phyloP scores from a whole-genome alignment of 139 green algal species.

The Chlamydomonas incerta region DNA sequence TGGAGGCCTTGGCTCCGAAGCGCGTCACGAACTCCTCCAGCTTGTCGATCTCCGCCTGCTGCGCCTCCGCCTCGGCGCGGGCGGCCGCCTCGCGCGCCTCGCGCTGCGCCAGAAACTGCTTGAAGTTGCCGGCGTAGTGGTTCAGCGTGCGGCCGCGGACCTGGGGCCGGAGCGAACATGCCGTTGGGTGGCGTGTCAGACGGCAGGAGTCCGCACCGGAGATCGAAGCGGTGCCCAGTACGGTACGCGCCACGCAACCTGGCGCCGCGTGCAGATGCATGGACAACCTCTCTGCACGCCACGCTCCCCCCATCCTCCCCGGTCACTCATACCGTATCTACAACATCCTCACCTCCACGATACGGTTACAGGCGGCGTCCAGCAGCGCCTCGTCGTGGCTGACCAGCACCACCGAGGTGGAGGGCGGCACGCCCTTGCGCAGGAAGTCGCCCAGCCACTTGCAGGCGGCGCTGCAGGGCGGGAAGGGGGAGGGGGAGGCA shows the following conservation, averaged over 20 bases:
- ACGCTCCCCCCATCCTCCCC: too few relatives aligned
- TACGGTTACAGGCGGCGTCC: slow-evolving; percentile 59
- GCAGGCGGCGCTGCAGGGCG: slow-evolving; percentile 42
- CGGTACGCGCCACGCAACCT: too few relatives aligned
- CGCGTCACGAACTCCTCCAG: slow-evolving; percentile 79
- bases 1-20: slow-evolving; percentile 80
- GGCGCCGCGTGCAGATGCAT: too few relatives aligned
- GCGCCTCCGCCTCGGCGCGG: slow-evolving; percentile 35
- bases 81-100: slow-evolving; percentile 65
- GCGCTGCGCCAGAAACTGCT: slow-evolving; percentile 71
- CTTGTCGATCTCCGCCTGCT: slow-evolving; percentile 65
- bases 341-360: slow-evolving; percentile 59
- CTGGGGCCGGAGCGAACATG: background rate
- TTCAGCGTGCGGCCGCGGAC: slow-evolving; percentile 74
- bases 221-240: too few relatives aligned
- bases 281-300: too few relatives aligned
- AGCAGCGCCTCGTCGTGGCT: slow-evolving; percentile 81
- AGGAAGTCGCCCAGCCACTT: slow-evolving; percentile 80
- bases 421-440: slow-evolving; percentile 42
- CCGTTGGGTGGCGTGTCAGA: background rate
- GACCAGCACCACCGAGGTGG: slow-evolving; percentile 70
- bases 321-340: too few relatives aligned
- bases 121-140: slow-evolving; percentile 73
- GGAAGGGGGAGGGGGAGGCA: background rate
- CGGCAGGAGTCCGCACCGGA: too few relatives aligned